A percentile compares a stretch with the other conserved stretches of the same genome.
Evolutionary conservation across 306 rosid genomes (phyloP).

Genomic region (Crotalaria pallida): DNA sequence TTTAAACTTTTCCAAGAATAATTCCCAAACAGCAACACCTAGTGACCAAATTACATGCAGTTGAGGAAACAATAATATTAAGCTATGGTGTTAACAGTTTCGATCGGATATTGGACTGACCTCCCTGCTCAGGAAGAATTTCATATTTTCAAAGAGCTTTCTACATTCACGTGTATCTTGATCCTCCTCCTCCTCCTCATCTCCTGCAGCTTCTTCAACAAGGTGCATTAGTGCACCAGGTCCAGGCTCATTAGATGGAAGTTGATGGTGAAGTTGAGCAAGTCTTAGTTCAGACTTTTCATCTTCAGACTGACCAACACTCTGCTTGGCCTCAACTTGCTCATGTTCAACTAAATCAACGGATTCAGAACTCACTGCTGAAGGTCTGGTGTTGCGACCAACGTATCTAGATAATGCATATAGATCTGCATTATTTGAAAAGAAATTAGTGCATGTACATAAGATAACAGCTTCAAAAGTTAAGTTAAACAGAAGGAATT

Average conservation of each 20-base stretch:
- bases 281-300: constrained; percentile 72
- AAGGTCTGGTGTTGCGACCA: constrained; percentile 20
- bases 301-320: constrained; percentile 26
- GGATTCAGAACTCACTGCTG: constrained; percentile 40
- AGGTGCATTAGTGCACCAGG: constrained; percentile 86
- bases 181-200: constrained; percentile 75
- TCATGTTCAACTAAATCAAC: constrained; percentile 40
- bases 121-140: constrained; percentile 91
- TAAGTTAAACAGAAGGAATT: neutral
- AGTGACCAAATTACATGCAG: neutral
- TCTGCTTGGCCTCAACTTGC: constrained; percentile 34
- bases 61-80: neutral
- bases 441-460: neutral
- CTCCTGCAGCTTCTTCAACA: constrained; percentile 52
- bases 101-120: constrained; percentile 28
- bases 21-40: neutral
- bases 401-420: constrained; percentile 63
- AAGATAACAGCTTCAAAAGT: neutral
- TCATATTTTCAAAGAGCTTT: constrained; percentile 68
- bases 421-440: constrained; percentile 45
- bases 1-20: neutral
- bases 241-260: constrained; percentile 80
- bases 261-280: constrained; percentile 95
- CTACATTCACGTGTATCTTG: constrained; percentile 68
- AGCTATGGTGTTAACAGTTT: neutral